Evolutionary conservation across 148 eudicot genomes (phyloP), one percentile per base, ranked within the genome.

Genomic region (Chenopodium quinoa): DNA sequence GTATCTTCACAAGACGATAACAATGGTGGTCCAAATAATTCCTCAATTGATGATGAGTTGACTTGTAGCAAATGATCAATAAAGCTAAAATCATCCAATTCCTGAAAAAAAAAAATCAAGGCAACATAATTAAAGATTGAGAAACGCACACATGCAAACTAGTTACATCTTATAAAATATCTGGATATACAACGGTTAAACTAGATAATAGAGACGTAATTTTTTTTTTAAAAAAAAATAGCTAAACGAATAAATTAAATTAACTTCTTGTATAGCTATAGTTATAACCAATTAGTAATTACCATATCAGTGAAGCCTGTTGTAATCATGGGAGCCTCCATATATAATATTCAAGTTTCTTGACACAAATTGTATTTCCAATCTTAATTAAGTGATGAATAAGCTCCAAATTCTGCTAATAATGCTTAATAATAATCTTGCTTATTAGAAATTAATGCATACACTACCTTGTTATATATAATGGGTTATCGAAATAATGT

Each of bases 1-100:
- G 75, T 70, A 14, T 32, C 1, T 0, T 72, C 83, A 75, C 78
- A 82, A 63, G 86, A 69, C 82, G 87, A 75, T 19, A 76, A 60
- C 0, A 76, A 14, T 73, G 87, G 82, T 16, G 75, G 85, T 29
- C 48, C 66, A 73, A 70, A 6, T 40, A 40, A 40, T 4, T 40
- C 75, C 0, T 88, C 88, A n/a, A 89, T 6, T 40, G 44, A 40
- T 37, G 40, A 62, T 67, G 91, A 82, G 85, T 85, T 85, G 47
- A 80, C 75, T 52, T 85, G 87, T 2, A 65, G 69, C 4, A 44
- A 16, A 20, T 48, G 19, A 83, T 84, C 82, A 9, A 85, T 71
- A 83, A 92, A 90, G 66, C 86, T 69, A 74, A 84, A 46, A 75
- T 92, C 91, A 73, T 89, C 93, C 88, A 89, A 78, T 74, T 86